A percentile compares a stretch with the other conserved stretches of the same genome.
Evolutionary conservation across 1,139 yeast species (phyloP).

Genomic region (Saccharomyces hybrid): DNA sequence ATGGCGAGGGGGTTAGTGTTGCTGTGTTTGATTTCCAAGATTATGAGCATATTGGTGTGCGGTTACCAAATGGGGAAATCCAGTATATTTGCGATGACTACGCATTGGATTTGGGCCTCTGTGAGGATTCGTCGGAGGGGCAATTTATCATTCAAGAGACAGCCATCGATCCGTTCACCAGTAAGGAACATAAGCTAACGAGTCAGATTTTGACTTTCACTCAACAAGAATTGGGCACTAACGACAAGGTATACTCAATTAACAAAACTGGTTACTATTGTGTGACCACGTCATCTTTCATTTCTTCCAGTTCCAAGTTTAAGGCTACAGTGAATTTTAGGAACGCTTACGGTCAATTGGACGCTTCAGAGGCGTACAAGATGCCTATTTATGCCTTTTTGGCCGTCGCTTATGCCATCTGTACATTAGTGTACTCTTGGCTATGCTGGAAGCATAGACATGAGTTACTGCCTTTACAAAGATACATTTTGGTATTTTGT

Average conservation of each 20-base stretch:
- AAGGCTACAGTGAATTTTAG: conserved; percentile 64
- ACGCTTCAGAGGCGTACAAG: conserved; percentile 85
- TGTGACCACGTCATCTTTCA: conserved; percentile 51
- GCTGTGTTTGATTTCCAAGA: conserved; percentile 79
- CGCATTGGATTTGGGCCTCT: conserved; percentile 48
- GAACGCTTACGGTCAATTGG: conserved; percentile 79
- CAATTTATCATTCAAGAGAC: conserved; percentile 46
- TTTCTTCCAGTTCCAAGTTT: conserved; percentile 38
- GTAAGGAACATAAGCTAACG: conserved; percentile 37
- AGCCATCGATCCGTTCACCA: conserved; percentile 27
- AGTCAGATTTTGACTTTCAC: conserved; percentile 46
- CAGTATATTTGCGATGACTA: conserved; percentile 66
- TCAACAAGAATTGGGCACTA: conserved; percentile 49
- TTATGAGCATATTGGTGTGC: conserved; percentile 54
- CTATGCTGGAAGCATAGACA: conserved; percentile 75
- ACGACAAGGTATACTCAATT: conserved; percentile 53
- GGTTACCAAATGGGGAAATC: conserved; percentile 24
- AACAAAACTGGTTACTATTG: conserved; percentile 82
- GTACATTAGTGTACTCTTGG: conserved; percentile 71
- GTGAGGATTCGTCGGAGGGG: conserved; percentile 49
- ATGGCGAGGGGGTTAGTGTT: conserved; percentile 46
- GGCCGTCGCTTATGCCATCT: conserved; percentile 71
- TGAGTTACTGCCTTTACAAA: conserved; percentile 80
- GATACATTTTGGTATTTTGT: conserved; percentile 76
- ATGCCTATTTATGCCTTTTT: conserved; percentile 78